phyloP scores from a whole-genome alignment of 2,329 filamentous ascomycete genomes.

The Fusarium gaditjirri region DNA sequence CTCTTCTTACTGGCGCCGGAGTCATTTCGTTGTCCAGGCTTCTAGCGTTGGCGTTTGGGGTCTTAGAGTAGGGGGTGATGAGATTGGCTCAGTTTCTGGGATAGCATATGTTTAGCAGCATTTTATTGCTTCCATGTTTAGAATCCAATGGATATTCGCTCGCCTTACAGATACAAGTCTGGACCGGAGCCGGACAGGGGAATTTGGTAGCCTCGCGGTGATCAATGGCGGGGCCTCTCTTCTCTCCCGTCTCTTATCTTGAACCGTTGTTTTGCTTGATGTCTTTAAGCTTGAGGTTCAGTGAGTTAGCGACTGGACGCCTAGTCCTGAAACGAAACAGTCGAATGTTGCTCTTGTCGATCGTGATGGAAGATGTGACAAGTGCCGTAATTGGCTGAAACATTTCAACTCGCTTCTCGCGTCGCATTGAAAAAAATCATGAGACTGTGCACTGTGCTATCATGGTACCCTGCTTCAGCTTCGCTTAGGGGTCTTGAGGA shows the following conservation, averaged over 20 bases:
- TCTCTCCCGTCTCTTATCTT: slow-evolving; percentile 14
- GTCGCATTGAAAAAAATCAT: slow-evolving; percentile 8
- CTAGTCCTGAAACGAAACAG: slow-evolving; percentile 35
- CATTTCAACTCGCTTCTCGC: slow-evolving; percentile 10
- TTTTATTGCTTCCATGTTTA: slow-evolving; percentile 9
- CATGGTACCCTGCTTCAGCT: slow-evolving; percentile 14
- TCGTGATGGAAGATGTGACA: slow-evolving; percentile 33
- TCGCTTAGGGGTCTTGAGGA: slow-evolving; percentile 4
- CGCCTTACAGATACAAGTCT: neutral
- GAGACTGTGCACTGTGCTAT: slow-evolving; percentile 8
- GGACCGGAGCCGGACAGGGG: slow-evolving; percentile 1
- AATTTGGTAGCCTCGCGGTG: neutral
- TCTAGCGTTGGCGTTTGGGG: slow-evolving; percentile 46
- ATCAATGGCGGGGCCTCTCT: slow-evolving; percentile 15
- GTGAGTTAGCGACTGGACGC: neutral
- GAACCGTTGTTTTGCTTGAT: slow-evolving; percentile 1
- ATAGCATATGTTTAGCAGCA: slow-evolving; percentile 16
- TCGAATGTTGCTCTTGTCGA: slow-evolving; percentile 26
- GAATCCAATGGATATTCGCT: slow-evolving; percentile 3
- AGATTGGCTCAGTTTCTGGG: slow-evolving; percentile 19
- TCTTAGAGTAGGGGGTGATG: slow-evolving; percentile 18
- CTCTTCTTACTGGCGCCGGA: slow-evolving; percentile 35
- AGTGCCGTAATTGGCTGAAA: slow-evolving; percentile 38
- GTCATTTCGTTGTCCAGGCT: slow-evolving; percentile 38
- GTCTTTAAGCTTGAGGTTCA: neutral